Conservation (phyloP, 441 rosid genomes). For the Dalechampia spathulata region DNA sequence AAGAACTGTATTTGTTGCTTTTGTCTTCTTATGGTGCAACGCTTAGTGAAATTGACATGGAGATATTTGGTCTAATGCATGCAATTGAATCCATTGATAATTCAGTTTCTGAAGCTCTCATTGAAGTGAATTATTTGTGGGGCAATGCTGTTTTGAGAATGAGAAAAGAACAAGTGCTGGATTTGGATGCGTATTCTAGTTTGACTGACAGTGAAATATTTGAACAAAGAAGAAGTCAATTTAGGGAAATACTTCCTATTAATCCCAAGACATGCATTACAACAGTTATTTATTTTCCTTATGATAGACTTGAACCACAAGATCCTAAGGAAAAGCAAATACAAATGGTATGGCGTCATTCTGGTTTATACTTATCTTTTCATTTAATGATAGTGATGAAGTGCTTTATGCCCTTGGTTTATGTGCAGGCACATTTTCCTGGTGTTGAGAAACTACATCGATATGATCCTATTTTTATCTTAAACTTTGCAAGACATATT, state of each 20-base stretch:
- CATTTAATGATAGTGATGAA: background rate
- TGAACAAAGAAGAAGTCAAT: constrained; percentile 54
- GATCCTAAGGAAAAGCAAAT: constrained; percentile 16
- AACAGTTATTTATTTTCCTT: constrained; percentile 68
- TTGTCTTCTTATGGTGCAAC: constrained; percentile 91
- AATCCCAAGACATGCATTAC: constrained; percentile 64
- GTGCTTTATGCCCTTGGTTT: constrained; percentile 9
- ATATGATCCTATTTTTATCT: constrained; percentile 86
- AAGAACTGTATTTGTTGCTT: constrained; percentile 61
- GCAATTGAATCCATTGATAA: constrained; percentile 49
- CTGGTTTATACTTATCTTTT: constrained; percentile 8
- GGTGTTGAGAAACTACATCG: constrained; percentile 27
- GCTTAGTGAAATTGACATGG: constrained; percentile 62
- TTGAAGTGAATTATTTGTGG: constrained; percentile 67
- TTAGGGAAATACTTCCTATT: constrained; percentile 73
- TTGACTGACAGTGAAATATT: constrained; percentile 34
- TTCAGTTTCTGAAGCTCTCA: constrained; percentile 28
- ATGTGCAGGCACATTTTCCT: constrained; percentile 40
- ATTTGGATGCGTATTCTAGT: constrained; percentile 35
- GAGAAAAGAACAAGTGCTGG: constrained; percentile 44
- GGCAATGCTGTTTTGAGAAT: constrained; percentile 61
- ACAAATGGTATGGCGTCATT: constrained; percentile 31
- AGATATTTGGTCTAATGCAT: constrained; percentile 58
- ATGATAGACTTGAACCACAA: constrained; percentile 42
- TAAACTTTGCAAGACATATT: constrained; percentile 59